phyloP scores from a whole-genome alignment of 192 early-diverging fungal genomes.

The Coemansia sp. region DNA sequence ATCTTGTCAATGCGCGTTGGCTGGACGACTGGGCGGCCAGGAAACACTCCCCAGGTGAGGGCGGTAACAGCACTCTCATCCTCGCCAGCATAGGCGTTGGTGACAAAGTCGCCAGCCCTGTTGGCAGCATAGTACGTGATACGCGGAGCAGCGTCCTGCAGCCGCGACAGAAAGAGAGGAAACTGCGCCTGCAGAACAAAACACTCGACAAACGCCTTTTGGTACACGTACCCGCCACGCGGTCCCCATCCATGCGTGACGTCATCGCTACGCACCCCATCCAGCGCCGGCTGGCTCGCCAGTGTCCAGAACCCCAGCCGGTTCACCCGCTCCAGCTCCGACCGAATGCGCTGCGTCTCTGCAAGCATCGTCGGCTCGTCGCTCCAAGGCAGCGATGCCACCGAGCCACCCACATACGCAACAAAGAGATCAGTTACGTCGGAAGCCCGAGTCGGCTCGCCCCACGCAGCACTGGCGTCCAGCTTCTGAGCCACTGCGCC shows the following conservation, averaged over 20 bases:
- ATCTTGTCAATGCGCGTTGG: slow-evolving; percentile 92
- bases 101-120: slow-evolving; percentile 64
- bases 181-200: slow-evolving; percentile 74
- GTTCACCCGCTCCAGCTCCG: slow-evolving; percentile 69
- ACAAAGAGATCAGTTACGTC: slow-evolving; percentile 79
- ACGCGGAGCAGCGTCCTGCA: slow-evolving; percentile 58
- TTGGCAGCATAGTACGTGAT: slow-evolving; percentile 95
- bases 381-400: slow-evolving; percentile 87
- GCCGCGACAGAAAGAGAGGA: slow-evolving; percentile 67
- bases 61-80: slow-evolving; percentile 48
- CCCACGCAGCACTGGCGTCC: slow-evolving; percentile 73
- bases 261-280: slow-evolving; percentile 76
- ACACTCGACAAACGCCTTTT: slow-evolving; percentile 98
- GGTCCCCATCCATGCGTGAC: slow-evolving; percentile 92
- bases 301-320: slow-evolving; percentile 82
- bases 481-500: slow-evolving; percentile 72
- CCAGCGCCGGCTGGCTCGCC: slow-evolving; percentile 94
- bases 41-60: slow-evolving; percentile 99
- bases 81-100: slow-evolving; percentile 49
- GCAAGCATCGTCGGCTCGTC: slow-evolving; percentile 63
- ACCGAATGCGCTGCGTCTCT: slow-evolving; percentile 70
- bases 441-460: slow-evolving; percentile 54
- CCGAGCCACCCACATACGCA: slow-evolving; percentile 68
- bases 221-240: slow-evolving; percentile 92
- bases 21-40: slow-evolving; percentile 92